Conservation (phyloP, 306 rosid genomes). For the Senna siamea region DNA sequence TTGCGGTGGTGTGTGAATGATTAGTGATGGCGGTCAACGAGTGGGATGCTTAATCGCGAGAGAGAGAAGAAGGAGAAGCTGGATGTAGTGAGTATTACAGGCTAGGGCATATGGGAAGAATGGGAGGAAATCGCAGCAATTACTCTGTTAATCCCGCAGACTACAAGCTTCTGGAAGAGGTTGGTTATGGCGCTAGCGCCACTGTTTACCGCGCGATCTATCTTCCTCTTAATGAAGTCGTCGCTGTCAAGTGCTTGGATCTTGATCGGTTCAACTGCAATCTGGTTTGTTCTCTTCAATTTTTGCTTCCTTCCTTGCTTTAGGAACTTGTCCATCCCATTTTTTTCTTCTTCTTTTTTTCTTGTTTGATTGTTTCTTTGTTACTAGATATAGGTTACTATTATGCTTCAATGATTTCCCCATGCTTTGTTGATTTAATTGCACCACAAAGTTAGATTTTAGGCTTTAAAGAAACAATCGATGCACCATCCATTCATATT, state of each 20-base stretch:
- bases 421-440: background rate
- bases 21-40: constrained; percentile 18
- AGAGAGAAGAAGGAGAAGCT: background rate
- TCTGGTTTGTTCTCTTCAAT: constrained; percentile 58
- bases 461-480: background rate
- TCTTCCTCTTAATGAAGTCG: constrained; percentile 78
- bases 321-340: background rate
- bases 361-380: background rate
- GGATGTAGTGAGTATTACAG: background rate
- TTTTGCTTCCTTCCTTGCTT: too few relatives aligned
- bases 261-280: constrained; percentile 95
- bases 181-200: constrained; percentile 97
- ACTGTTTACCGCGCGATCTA: constrained; percentile 89
- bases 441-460: background rate
- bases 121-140: constrained; percentile 54
- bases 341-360: background rate
- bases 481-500: background rate
- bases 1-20: constrained; percentile 2
- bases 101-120: constrained; percentile 49
- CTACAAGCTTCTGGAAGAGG: constrained; percentile 92
- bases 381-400: background rate
- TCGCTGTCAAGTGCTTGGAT: constrained; percentile 94
- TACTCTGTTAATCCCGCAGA: constrained; percentile 67
- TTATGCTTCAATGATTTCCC: background rate
- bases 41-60: background rate